phyloP scores from a whole-genome alignment of 805 yeast genomes.

The Candida verbasci region DNA sequence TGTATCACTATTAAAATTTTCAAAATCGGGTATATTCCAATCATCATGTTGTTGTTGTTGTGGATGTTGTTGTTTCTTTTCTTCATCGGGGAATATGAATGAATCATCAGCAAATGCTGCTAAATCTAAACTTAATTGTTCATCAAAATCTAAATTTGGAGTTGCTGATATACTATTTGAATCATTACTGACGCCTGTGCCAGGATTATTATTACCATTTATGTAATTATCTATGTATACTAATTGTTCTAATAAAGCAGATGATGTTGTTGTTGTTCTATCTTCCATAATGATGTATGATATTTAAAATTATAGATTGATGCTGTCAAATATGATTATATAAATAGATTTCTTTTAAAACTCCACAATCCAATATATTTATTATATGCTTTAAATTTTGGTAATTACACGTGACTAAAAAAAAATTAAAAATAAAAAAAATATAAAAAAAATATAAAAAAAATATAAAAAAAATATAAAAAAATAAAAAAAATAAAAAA shows the following conservation, averaged over 20 bases:
- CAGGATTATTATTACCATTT: too few relatives aligned
- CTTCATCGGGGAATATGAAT: slow-evolving; percentile 79
- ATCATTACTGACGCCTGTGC: slow-evolving; percentile 22
- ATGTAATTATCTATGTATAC: slow-evolving; percentile 78
- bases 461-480: not conserved
- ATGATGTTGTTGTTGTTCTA: slow-evolving; percentile 23
- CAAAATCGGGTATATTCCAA: slow-evolving; percentile 2
- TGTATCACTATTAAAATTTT: not conserved
- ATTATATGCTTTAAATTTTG: not conserved
- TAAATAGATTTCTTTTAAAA: too few relatives aligned
- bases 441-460: not conserved
- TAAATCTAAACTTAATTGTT: slow-evolving; percentile 48
- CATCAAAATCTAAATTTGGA: slow-evolving; percentile 37
- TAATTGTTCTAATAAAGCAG: slow-evolving; percentile 64
- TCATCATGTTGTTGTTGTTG: not conserved
- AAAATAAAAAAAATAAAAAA: not conserved
- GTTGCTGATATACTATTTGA: slow-evolving; percentile 21
- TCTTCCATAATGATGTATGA: slow-evolving; percentile 3
- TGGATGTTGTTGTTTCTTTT: slow-evolving; percentile 31
- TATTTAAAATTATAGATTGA: not conserved
- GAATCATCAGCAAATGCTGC: slow-evolving; percentile 83
- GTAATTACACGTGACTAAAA: not conserved
- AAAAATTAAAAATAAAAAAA: not conserved
- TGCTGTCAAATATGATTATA: too few relatives aligned
- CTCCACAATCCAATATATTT: too few relatives aligned